Percentiles rank a stretch among this genome's conserved stretches.
These are phyloP conservation scores for Tillandsia fasciculata DNA, from an alignment of 176 grass and related monocot species.

Conservation along the genomic window DNA sequence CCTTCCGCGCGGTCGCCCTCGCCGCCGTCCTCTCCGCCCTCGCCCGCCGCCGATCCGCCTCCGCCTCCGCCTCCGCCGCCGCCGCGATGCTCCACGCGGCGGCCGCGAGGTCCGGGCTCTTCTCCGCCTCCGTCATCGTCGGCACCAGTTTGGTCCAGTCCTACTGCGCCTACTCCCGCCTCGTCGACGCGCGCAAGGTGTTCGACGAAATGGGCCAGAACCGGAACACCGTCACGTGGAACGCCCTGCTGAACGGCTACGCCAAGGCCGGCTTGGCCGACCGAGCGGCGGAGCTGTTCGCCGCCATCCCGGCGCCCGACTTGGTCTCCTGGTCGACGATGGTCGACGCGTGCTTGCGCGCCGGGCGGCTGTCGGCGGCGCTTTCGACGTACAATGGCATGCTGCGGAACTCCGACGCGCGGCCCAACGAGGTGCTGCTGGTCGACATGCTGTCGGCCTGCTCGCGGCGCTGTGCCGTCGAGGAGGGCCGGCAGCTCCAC, in stretches of 20 bases:
- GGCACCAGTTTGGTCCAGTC: conserved; percentile 47
- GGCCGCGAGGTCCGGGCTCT: conserved; percentile 21
- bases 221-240: conserved; percentile 46
- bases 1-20: conserved; percentile 39
- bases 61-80: background rate
- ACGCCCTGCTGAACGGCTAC: conserved; percentile 56
- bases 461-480: conserved; percentile 16
- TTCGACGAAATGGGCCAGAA: conserved; percentile 30
- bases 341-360: conserved; percentile 35
- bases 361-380: conserved; percentile 18
- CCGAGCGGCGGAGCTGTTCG: conserved; percentile 34
- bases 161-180: conserved; percentile 23
- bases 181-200: conserved; percentile 23
- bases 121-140: conserved; percentile 35
- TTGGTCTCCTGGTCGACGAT: conserved; percentile 55
- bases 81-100: conserved; percentile 17
- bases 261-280: conserved; percentile 38
- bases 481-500: conserved; percentile 54
- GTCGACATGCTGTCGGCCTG: conserved; percentile 49
- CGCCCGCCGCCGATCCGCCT: background rate
- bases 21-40: conserved; percentile 18
- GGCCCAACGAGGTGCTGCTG: conserved; percentile 17
- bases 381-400: conserved; percentile 29
- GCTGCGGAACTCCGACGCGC: conserved; percentile 15
- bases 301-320: conserved; percentile 29